A percentile compares a stretch with the other conserved stretches of the same genome.
phyloP scores from a whole-genome alignment of 177 flowering plant species.

The Telopea speciosissima region DNA sequence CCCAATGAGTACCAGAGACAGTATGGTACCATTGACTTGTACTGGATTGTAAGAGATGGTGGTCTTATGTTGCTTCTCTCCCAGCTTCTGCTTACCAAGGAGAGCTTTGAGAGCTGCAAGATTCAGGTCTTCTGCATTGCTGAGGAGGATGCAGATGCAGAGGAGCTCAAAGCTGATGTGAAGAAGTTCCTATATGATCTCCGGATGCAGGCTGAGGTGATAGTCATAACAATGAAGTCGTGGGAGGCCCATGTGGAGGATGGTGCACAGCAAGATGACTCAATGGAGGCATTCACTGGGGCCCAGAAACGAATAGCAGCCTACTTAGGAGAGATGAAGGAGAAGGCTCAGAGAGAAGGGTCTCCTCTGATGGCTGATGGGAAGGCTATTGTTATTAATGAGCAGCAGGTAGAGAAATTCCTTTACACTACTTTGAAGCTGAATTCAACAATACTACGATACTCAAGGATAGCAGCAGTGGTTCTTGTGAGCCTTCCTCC shows the following conservation, averaged over 20 bases:
- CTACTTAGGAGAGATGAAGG: constrained; percentile 56
- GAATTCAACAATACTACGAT: constrained; percentile 71
- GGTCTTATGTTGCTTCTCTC: constrained; percentile 97
- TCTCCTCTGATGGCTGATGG: constrained; percentile 66
- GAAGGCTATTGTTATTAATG: constrained; percentile 63
- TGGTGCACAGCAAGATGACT: constrained; percentile 64
- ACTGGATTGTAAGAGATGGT: constrained; percentile 96
- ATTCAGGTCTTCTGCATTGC: constrained; percentile 97
- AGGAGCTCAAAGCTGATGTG: constrained; percentile 77
- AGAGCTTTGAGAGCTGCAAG: constrained; percentile 90
- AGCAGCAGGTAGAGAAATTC: constrained; percentile 85
- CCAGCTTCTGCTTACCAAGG: constrained; percentile 87
- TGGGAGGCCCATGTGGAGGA: constrained; percentile 67
- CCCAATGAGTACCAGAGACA: constrained; percentile 91
- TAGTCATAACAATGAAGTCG: constrained; percentile 80
- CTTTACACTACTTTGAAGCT: constrained; percentile 78
- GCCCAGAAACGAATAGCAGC: constrained; percentile 55
- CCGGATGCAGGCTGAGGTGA: constrained; percentile 93
- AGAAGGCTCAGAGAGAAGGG: constrained; percentile 38
- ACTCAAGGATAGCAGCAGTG: constrained; percentile 94
- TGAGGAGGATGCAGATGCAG: constrained; percentile 88
- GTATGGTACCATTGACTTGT: constrained; percentile 86
- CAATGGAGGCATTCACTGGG: constrained; percentile 61
- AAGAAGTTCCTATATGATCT: constrained; percentile 89
- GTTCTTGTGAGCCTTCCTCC: constrained; percentile 91